Conservation (phyloP, 1,284 basidiomycete species). For the Cutaneotrichosporon cutaneum region DNA sequence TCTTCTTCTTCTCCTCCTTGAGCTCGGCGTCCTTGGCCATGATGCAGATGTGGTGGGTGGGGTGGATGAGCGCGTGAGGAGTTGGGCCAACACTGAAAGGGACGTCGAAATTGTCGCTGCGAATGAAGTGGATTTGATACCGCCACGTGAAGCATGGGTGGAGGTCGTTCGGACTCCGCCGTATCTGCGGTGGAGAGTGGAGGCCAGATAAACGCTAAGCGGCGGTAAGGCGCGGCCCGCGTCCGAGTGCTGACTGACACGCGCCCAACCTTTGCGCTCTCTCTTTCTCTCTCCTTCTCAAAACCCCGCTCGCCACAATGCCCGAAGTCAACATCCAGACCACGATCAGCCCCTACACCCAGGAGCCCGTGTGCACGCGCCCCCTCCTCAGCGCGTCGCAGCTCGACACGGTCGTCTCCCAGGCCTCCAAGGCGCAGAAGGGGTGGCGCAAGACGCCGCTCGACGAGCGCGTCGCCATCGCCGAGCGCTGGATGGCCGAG, state of each 20-base stretch:
- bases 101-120: constrained; percentile 3
- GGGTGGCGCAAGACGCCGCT: constrained; percentile 69
- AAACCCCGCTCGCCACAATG: constrained; percentile 21
- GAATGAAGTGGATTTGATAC: background rate
- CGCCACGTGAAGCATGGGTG: background rate
- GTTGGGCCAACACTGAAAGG: background rate
- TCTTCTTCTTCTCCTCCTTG: constrained; percentile 54
- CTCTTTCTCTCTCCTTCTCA: background rate
- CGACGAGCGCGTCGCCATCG: constrained; percentile 69
- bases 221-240: background rate
- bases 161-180: background rate
- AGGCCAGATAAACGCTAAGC: constrained; percentile 6
- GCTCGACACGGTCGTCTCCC: constrained; percentile 62
- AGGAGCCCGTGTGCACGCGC: constrained; percentile 53
- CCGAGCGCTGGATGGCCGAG: constrained; percentile 72
- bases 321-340: constrained; percentile 52
- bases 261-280: background rate
- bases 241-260: background rate
- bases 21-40: constrained; percentile 52
- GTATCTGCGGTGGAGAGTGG: background rate
- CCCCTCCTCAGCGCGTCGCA: constrained; percentile 53
- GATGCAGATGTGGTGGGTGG: constrained; percentile 12
- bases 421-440: constrained; percentile 67
- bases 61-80: background rate
- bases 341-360: constrained; percentile 57